Evolutionary conservation across 2,329 filamentous ascomycete species (phyloP), one percentile per base, ranked within the genome.

Genomic region (Graphiopsis chlorocephala): DNA sequence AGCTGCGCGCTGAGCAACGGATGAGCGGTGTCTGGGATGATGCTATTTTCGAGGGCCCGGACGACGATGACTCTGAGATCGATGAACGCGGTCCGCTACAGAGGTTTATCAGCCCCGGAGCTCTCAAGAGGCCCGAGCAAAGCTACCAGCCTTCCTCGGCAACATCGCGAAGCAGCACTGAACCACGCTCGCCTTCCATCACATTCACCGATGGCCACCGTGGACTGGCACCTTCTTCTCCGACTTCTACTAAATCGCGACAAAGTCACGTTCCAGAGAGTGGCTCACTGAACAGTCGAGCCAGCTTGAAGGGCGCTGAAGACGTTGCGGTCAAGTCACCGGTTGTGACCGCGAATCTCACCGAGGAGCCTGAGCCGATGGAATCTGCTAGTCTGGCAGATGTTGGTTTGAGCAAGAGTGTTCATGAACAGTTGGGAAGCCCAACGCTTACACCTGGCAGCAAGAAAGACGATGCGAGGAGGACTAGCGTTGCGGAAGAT

Each of bases 21-120:
- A 55, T 31, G 14, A 81, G 79, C n/a, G 75, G 72, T 2, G 72
- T 77, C 3, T 84, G 82, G 82, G 81, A 83, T 61, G 81, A 83
- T 47, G 72, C 77, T 2, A 81, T 81, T 63, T 82, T 83, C 61
- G 81, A 82, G 45, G 78, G 76, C 20, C 74, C 68, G 0, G 80
- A 79, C n/a, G 79, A 76, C 11, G 79, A 82, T 56, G 78, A 81
- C 38, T 78, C 79, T 5, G 81, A 83, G 42, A 80, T 74, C 5
- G 72, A 76, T 33, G 74, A 76, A 62, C 68, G 73, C 20, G 72
- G 71, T 23, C 57, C 74, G 20, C 70, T 74, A 14, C 67, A 69
- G 26, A 65, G 68, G 35, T 64, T 75, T 26, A 62, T 75, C 45
- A 74, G 73, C 38, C 72, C 73, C 15, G 72, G 72, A 23, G 59